Percentiles rank a stretch among this genome's conserved stretches.
phyloP scores from a whole-genome alignment of 2,329 filamentous ascomycete species.

The Penicillium sp. region DNA sequence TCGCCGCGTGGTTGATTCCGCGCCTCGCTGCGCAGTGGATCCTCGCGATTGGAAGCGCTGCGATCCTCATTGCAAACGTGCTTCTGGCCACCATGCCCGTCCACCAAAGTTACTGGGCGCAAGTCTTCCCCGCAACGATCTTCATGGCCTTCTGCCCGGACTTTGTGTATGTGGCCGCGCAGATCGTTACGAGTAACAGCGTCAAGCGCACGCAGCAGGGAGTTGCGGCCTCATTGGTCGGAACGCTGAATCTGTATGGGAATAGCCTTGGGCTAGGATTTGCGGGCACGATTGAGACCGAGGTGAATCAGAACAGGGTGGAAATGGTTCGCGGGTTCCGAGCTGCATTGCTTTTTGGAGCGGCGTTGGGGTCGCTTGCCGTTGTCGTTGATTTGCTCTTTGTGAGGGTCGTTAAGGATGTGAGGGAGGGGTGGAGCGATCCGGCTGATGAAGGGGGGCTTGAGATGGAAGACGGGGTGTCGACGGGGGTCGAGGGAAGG shows the following conservation, averaged over 20 bases:
- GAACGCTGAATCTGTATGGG: slow-evolving; percentile 51
- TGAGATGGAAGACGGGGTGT: no score
- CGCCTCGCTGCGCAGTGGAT: slow-evolving; percentile 55
- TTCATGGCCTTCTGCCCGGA: slow-evolving; percentile 51
- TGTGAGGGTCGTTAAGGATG: no score
- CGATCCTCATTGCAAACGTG: slow-evolving; percentile 36
- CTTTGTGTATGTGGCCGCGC: slow-evolving; percentile 56
- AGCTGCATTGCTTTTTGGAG: no score
- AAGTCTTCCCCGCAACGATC: slow-evolving; percentile 46
- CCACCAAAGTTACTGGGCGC: slow-evolving; percentile 52
- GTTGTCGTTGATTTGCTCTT: no score
- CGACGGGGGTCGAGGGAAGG: no score
- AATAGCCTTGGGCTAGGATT: slow-evolving; percentile 40
- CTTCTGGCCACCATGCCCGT: slow-evolving; percentile 52
- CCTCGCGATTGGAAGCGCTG: slow-evolving; percentile 49
- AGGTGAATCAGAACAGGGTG: no score
- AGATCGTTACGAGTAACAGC: slow-evolving; percentile 60
- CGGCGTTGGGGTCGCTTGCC: no score
- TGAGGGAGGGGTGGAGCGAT: no score
- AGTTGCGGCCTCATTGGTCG: slow-evolving; percentile 56
- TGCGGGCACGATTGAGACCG: no score
- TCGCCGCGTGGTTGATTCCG: slow-evolving; percentile 54
- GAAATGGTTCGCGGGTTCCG: no score
- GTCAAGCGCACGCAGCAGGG: slow-evolving; percentile 57
- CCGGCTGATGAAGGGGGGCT: no score